Percentiles rank a stretch among this genome's conserved stretches.
Conservation (phyloP, 257 asterid species). For the Ehretia macrophylla region DNA sequence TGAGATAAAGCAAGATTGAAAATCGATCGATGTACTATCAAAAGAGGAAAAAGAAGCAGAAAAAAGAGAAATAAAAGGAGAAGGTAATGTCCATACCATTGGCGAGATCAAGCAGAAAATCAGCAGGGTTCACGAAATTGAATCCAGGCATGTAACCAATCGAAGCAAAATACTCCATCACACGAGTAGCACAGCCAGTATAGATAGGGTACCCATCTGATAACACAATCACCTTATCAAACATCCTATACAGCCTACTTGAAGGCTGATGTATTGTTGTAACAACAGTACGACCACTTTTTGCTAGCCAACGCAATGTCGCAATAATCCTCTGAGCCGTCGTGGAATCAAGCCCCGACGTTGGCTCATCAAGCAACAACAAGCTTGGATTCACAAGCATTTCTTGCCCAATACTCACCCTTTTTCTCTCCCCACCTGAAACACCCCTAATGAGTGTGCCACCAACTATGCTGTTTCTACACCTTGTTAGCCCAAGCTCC, state of each 20-base stretch:
- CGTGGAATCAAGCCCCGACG: slow-evolving; percentile 89
- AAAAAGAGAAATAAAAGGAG: neutral
- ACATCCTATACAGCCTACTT: slow-evolving; percentile 74
- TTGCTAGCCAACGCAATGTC: slow-evolving; percentile 51
- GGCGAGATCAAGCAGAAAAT: slow-evolving; percentile 87
- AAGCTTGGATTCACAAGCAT: slow-evolving; percentile 82
- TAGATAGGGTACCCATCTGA: slow-evolving; percentile 70
- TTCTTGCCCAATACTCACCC: slow-evolving; percentile 87
- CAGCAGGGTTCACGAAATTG: slow-evolving; percentile 68
- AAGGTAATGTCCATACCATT: slow-evolving; percentile 52
- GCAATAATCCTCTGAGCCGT: slow-evolving; percentile 63
- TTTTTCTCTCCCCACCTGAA: slow-evolving; percentile 83
- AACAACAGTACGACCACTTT: slow-evolving; percentile 70
- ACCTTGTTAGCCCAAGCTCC: slow-evolving; percentile 67
- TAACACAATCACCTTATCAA: slow-evolving; percentile 64
- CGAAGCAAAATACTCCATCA: slow-evolving; percentile 61
- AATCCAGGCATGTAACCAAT: slow-evolving; percentile 61
- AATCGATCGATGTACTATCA: too few relatives aligned
- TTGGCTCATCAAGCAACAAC: slow-evolving; percentile 80
- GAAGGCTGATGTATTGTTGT: slow-evolving; percentile 89
- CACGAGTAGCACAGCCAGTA: slow-evolving; percentile 38
- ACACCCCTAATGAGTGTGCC: slow-evolving; percentile 58
- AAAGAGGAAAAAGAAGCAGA: too few relatives aligned
- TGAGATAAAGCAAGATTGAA: too few relatives aligned
- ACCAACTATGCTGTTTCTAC: slow-evolving; percentile 57